Percentiles rank a stretch among this genome's conserved stretches.
Conservation (phyloP, 2,329 filamentous ascomycete species). For the Coleophoma eucalyptorum region DNA sequence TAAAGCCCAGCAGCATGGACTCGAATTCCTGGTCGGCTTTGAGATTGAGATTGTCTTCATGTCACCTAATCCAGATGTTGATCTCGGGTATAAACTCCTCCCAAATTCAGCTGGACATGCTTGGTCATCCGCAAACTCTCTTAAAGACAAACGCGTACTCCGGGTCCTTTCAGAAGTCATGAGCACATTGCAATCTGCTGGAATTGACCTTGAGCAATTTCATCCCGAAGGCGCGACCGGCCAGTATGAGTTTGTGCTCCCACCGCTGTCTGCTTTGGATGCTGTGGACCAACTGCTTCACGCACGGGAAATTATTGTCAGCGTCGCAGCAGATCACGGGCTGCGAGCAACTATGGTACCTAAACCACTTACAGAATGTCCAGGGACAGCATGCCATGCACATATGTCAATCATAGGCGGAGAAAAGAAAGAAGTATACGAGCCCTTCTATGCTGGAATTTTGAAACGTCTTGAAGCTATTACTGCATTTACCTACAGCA, state of each 20-base stretch:
- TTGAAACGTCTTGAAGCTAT: slow-evolving; percentile 62
- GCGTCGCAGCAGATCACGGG: slow-evolving; percentile 57
- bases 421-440: slow-evolving; percentile 40
- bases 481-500: slow-evolving; percentile 65
- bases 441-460: slow-evolving; percentile 69
- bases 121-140: slow-evolving; percentile 64
- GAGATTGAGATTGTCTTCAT: slow-evolving; percentile 80
- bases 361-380: slow-evolving; percentile 54
- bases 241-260: slow-evolving; percentile 75
- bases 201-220: slow-evolving; percentile 66
- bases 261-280: slow-evolving; percentile 55
- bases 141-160: slow-evolving; percentile 53
- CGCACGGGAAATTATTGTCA: slow-evolving; percentile 64
- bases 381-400: slow-evolving; percentile 65
- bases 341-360: slow-evolving; percentile 71
- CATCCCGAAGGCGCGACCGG: slow-evolving; percentile 71
- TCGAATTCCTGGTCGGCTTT: slow-evolving; percentile 68
- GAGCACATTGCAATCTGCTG: slow-evolving; percentile 52
- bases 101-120: slow-evolving; percentile 62
- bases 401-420: slow-evolving; percentile 57
- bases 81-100: slow-evolving; percentile 32
- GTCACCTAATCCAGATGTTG: slow-evolving; percentile 26
- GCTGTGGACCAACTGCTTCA: slow-evolving; percentile 71
- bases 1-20: slow-evolving; percentile 43
- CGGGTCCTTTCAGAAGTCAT: slow-evolving; percentile 64